Percentiles rank a stretch among this genome's conserved stretches.
These are phyloP conservation scores for Lasiosphaeria ovina DNA, from an alignment of 495 filamentous ascomycete genomes.

Conservation along the genomic window DNA sequence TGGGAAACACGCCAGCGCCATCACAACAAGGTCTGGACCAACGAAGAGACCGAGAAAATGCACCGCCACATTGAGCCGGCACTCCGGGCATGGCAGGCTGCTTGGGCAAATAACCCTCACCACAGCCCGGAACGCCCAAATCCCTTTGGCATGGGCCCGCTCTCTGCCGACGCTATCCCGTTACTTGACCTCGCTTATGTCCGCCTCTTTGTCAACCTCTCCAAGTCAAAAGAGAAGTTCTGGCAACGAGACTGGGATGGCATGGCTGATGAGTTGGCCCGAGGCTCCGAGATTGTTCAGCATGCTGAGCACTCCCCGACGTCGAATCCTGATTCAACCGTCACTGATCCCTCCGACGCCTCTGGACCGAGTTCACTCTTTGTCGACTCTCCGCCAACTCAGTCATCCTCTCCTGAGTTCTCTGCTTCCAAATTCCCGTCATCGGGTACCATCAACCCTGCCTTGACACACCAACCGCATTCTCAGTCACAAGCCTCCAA, in stretches of 20 bases:
- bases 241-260: constrained; percentile 93
- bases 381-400: constrained; percentile 54
- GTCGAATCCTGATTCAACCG: constrained; percentile 50
- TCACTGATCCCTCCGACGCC: constrained; percentile 50
- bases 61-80: constrained; percentile 95
- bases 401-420: constrained; percentile 53
- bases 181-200: constrained; percentile 94
- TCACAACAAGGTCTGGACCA: constrained; percentile 85
- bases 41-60: constrained; percentile 91
- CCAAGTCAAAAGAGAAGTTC: constrained; percentile 87
- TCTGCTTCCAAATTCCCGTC: constrained; percentile 35
- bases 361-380: constrained; percentile 49
- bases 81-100: constrained; percentile 89
- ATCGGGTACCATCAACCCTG: constrained; percentile 24
- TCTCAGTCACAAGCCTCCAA: constrained; percentile 29
- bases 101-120: constrained; percentile 83
- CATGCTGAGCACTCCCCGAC: constrained; percentile 66
- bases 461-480: constrained; percentile 23
- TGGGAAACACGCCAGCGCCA: constrained; percentile 96
- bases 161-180: constrained; percentile 92
- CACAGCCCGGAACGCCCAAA: constrained; percentile 89
- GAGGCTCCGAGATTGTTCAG: constrained; percentile 68
- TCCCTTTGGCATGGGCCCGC: constrained; percentile 80
- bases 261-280: constrained; percentile 86
- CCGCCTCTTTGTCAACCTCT: constrained; percentile 87